Percentiles rank a stretch among this genome's conserved stretches.
Conservation (phyloP, 2,329 filamentous ascomycete species). For the Ambrosiella xylebori region DNA sequence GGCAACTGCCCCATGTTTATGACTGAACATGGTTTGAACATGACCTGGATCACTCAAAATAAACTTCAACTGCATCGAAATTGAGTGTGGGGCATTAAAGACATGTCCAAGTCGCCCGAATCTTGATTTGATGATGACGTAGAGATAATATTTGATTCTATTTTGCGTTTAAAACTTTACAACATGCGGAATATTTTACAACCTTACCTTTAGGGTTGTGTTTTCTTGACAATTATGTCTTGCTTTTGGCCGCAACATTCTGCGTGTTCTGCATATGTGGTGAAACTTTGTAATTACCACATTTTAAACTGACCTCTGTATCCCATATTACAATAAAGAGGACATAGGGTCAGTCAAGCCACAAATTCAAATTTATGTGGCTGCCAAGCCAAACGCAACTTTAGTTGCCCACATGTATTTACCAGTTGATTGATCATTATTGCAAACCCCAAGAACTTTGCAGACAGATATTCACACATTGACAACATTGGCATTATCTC, state of each 20-base stretch:
- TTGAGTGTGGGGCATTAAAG: not conserved
- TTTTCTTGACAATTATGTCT: not conserved
- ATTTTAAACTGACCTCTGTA: not conserved
- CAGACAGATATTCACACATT: not conserved
- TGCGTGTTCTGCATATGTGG: not conserved
- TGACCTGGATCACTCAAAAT: not conserved
- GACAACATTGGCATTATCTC: not conserved
- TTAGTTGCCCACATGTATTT: not conserved
- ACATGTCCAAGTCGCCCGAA: not conserved
- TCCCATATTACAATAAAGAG: not conserved
- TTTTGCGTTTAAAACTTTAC: too few relatives aligned
- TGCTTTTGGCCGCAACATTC: too few relatives aligned
- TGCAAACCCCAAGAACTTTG: not conserved
- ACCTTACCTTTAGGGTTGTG: not conserved
- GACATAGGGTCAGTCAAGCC: not conserved
- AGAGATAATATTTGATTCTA: too few relatives aligned
- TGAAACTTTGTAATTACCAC: constrained; percentile 2
- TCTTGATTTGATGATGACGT: not conserved
- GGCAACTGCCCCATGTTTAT: not conserved
- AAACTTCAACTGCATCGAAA: not conserved
- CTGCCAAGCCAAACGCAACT: not conserved
- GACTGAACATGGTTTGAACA: not conserved
- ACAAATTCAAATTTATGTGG: not conserved
- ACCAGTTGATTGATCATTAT: not conserved
- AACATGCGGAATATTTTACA: not conserved